phyloP scores from a whole-genome alignment of 1,284 basidiomycete genomes.

The Trichosporon inkin region DNA sequence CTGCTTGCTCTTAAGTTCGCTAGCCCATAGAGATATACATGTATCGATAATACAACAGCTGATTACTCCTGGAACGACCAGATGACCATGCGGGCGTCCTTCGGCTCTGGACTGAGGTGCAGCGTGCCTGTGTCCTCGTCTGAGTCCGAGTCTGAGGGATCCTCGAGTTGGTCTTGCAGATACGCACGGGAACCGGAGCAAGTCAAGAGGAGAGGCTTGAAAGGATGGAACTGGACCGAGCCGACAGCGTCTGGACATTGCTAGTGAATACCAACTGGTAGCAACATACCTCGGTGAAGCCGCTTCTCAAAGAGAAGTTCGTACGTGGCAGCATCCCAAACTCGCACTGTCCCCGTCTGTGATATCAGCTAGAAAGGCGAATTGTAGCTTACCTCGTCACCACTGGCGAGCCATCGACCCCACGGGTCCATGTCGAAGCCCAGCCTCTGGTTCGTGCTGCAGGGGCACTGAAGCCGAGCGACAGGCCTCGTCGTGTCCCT shows the following conservation, averaged over 20 bases:
- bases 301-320: constrained; percentile 17
- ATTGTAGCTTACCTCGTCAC: constrained; percentile 60
- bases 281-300: constrained; percentile 22
- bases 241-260: constrained; percentile 35
- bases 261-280: not conserved
- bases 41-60: constrained; percentile 4
- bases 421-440: constrained; percentile 70
- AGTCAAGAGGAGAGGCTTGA: constrained; percentile 36
- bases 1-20: constrained; percentile 12
- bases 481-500: constrained; percentile 55
- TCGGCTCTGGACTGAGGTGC: not conserved
- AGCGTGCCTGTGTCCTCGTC: not conserved
- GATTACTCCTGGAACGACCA: constrained; percentile 8
- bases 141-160: constrained; percentile 8
- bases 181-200: constrained; percentile 33
- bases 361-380: not conserved
- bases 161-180: constrained; percentile 10
- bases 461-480: constrained; percentile 26
- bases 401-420: constrained; percentile 65
- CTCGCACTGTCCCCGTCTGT: constrained; percentile 37
- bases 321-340: constrained; percentile 39
- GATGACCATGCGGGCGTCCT: constrained; percentile 12
- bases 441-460: constrained; percentile 67
- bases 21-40: constrained; percentile 7
- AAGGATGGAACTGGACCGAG: constrained; percentile 45